These are phyloP conservation scores for Annulohypoxylon nitens DNA, from an alignment of 495 filamentous ascomycete genomes.

Conservation along the genomic window DNA sequence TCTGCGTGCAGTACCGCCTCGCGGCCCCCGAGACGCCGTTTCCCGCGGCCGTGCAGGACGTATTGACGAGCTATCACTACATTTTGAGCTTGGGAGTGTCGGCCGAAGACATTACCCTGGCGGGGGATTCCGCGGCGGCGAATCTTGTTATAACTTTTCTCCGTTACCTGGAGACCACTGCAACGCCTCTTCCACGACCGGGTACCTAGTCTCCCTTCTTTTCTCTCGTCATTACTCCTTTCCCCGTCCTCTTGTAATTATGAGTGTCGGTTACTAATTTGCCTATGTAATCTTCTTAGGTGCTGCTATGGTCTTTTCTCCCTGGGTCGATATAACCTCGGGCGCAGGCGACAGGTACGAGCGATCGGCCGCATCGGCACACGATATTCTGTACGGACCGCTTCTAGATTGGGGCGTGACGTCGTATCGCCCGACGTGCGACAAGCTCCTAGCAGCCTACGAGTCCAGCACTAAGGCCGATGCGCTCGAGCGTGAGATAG, in stretches of 20 bases:
- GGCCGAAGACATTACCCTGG: slow-evolving; percentile 34
- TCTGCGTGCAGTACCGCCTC: slow-evolving; percentile 38
- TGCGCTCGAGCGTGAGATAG: slow-evolving; percentile 1
- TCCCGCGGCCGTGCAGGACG: slow-evolving; percentile 37
- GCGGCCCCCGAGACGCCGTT: slow-evolving; percentile 19
- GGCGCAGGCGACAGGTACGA: slow-evolving; percentile 23
- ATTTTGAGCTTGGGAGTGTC: slow-evolving; percentile 16
- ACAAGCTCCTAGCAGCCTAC: neutral
- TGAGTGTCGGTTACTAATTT: neutral
- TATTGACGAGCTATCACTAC: slow-evolving; percentile 37
- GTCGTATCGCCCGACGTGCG: slow-evolving; percentile 23
- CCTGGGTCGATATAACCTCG: slow-evolving; percentile 38
- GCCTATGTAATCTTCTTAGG: neutral
- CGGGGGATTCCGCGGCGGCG: slow-evolving; percentile 35
- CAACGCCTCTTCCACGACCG: slow-evolving; percentile 23
- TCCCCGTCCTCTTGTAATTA: neutral
- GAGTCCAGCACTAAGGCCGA: neutral
- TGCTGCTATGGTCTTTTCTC: slow-evolving; percentile 38
- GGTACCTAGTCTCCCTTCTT: neutral
- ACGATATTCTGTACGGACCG: slow-evolving; percentile 14
- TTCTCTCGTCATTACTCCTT: neutral
- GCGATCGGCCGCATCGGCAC: neutral
- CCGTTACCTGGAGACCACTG: slow-evolving; percentile 26
- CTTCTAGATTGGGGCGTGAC: slow-evolving; percentile 42
- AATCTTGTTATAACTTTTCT: slow-evolving; percentile 37